These are phyloP conservation scores for Candida broadrunensis DNA, from an alignment of 805 yeast species.

Conservation along the genomic window DNA sequence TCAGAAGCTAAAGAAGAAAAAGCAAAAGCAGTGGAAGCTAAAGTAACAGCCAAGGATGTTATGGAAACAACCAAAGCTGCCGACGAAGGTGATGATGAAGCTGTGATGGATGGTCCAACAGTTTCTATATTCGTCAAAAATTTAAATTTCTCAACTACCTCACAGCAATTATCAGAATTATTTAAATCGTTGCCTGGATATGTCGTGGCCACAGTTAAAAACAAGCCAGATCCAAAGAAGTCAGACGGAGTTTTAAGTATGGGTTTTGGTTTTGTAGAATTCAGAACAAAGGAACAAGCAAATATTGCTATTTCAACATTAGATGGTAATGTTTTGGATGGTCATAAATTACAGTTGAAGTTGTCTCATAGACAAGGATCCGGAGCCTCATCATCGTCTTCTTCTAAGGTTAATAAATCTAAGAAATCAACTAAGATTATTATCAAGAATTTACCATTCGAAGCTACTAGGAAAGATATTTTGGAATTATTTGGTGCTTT, in stretches of 20 bases:
- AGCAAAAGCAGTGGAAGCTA: slow-evolving; percentile 42
- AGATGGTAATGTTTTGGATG: slow-evolving; percentile 79
- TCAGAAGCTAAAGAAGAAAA: slow-evolving; percentile 18
- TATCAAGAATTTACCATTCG: slow-evolving; percentile 96
- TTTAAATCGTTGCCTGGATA: slow-evolving; percentile 79
- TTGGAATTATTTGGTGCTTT: slow-evolving; percentile 89
- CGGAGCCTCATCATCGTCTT: slow-evolving; percentile 15
- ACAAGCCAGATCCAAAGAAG: slow-evolving; percentile 82
- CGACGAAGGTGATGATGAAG: slow-evolving; percentile 35
- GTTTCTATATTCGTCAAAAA: slow-evolving; percentile 90
- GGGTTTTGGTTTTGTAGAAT: slow-evolving; percentile 98
- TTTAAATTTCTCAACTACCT: slow-evolving; percentile 78
- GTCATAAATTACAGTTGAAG: slow-evolving; percentile 87
- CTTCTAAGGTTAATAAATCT: slow-evolving; percentile 18
- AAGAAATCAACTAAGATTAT: slow-evolving; percentile 68
- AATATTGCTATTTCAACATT: slow-evolving; percentile 66
- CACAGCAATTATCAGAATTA: slow-evolving; percentile 49
- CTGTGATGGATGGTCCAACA: slow-evolving; percentile 62
- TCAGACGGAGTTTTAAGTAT: slow-evolving; percentile 70
- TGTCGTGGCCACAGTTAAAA: slow-evolving; percentile 75
- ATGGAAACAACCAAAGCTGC: slow-evolving; percentile 24
- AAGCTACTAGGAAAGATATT: slow-evolving; percentile 90
- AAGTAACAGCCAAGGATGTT: slow-evolving; percentile 43
- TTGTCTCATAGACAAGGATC: slow-evolving; percentile 69
- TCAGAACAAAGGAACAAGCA: slow-evolving; percentile 75